Base-by-base conservation (phyloP, 352 stramenopile genomes). In the Phytophthora sojae region DNA sequence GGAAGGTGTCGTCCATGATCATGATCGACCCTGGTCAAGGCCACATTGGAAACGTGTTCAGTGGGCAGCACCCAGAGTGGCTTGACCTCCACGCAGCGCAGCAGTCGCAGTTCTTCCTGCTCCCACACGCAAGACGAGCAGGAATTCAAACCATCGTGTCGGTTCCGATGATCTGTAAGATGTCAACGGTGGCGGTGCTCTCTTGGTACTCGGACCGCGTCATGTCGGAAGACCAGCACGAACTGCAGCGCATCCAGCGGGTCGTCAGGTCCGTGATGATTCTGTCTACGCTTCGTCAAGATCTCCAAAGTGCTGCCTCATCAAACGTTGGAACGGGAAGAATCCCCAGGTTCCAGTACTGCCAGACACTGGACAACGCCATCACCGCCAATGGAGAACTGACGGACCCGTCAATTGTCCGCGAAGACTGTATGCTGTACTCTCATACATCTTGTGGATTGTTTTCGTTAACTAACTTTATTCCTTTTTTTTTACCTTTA, bases 121-220 rank as follows among this genome's bases (percentile, higher is more conserved):
- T 91, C 8, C 88, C 88, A 0, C 82, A 93, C 21, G 86, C 88
- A 19, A 82, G 88, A 47, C 80, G 76, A 47, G 88, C 88, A 14
- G 83, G 83, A 1, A 69, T 95, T 15, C 81, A 91, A 49, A 91
- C 85, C 0, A 66, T 92, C 7, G 74, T 95, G 15, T 92, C 86
- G 4, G 83, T 90, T 4, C 88, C 88, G 0, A 94, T 95, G 88
- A 86, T 95, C 45, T 90, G 85, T 67, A 95, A 94, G 64, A 87
- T 95, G 78, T 89, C 86, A 25, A 87, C 87, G 0, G 79, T 95
- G 35, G 88, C 88, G 7, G 86, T 95, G 15, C 53, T 95, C n/a
- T 93, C 86, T 7, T 95, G 86, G 88, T 95, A 93, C 47, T 89
- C 85, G 2, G 71, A 86, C 32, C 77, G 85, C 11, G 60, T 74